Conservation (phyloP, 1,284 basidiomycete species). For the Farysia itapuensis region DNA sequence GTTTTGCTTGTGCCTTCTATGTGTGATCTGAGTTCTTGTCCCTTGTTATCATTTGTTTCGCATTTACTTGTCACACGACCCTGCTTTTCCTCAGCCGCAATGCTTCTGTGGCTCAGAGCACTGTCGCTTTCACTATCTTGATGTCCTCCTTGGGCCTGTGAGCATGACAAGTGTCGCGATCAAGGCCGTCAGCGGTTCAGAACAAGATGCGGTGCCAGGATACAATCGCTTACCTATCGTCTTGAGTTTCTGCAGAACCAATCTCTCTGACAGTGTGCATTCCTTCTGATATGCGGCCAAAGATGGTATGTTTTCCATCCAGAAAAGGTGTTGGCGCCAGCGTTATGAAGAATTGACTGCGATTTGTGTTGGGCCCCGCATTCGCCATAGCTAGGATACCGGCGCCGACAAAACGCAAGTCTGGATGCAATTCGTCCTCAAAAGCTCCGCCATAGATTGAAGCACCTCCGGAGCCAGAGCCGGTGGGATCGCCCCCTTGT, state of each 20-base stretch:
- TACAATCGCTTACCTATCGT: conserved; percentile 21
- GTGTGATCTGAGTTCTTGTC: too few relatives aligned
- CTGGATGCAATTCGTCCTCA: conserved; percentile 85
- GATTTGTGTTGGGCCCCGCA: conserved; percentile 88
- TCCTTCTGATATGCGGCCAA: conserved; percentile 65
- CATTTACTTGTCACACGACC: too few relatives aligned
- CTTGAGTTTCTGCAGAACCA: conserved; percentile 27
- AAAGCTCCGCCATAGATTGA: conserved; percentile 66
- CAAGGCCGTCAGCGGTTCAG: too few relatives aligned
- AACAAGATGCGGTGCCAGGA: too few relatives aligned
- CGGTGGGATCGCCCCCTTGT: conserved; percentile 94
- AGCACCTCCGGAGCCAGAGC: conserved; percentile 93
- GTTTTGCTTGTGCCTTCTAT: background rate
- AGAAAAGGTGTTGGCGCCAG: conserved; percentile 93
- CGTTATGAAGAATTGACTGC: conserved; percentile 97
- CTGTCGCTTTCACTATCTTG: conserved; percentile 25
- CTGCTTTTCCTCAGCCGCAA: too few relatives aligned
- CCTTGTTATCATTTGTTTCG: too few relatives aligned
- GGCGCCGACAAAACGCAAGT: conserved; percentile 86
- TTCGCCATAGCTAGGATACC: conserved; percentile 98
- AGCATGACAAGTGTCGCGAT: background rate
- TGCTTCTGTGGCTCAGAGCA: too few relatives aligned
- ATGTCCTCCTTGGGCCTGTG: conserved; percentile 26
- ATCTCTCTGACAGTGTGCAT: conserved; percentile 63
- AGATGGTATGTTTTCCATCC: conserved; percentile 67